Evolutionary conservation across 352 stramenopile genomes (phyloP), one percentile per base, ranked within the genome.

Genomic region (Phytophthora aleatoria): DNA sequence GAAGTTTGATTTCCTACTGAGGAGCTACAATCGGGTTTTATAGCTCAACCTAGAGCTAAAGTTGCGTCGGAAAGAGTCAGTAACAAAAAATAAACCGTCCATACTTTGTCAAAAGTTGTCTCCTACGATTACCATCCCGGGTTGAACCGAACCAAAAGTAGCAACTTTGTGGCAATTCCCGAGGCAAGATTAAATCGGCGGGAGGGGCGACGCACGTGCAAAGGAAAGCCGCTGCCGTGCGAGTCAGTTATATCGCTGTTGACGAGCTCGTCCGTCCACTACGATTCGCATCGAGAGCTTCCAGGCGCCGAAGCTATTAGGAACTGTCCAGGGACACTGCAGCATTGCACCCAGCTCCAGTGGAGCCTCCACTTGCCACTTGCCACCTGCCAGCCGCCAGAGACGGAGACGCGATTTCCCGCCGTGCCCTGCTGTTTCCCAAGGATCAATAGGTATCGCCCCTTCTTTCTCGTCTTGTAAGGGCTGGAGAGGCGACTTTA

Each of bases 401-500:
- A 62, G 55, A 53, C 54, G 47, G 57, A 64, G 45, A 35, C 38
- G 28, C 44, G 45, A 44, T 41, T 63, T 67, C 57, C 50, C 50
- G 48, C 48, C 49, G 42, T 55, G 39, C 31, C 50, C 52, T 62
- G 61, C 63, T 71, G 63, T 71, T 71, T 67, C 50, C 33, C 28
- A 13, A n/a, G 15, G 48, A 41, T 54, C 61, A 48, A 45, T 61
- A 41, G 57, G 24, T 13, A 65, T 65, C 60, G 59, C 60, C 65
- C 65, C 65, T 73, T 73, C 65, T 73, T 69, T 69, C 53, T 35
- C 64, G 41, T 63, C 39, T 11, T 49, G 59, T 38, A 50, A 12
- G 47, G 44, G 24, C 58, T 44, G 50, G 33, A 64, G 43, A 51
- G 33, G 43, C 59, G 51, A 41, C 38, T 47, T 50, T 57, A 64